Percentiles rank a stretch among this genome's conserved stretches.
Conservation (phyloP, 495 filamentous ascomycete species). For the Penicillium lagena region DNA sequence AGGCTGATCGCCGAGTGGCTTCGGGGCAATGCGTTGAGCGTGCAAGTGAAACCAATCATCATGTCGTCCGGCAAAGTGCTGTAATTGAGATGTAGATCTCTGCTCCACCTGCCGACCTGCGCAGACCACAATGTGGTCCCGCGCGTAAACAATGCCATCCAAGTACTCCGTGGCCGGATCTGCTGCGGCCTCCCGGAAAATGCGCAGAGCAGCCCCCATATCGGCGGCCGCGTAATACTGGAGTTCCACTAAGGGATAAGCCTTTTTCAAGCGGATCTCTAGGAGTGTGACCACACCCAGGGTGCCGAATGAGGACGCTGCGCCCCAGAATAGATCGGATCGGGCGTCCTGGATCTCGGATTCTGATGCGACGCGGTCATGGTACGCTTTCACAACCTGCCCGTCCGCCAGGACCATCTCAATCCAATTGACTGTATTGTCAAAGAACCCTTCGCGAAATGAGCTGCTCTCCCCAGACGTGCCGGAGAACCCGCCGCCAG, state of each 20-base stretch:
- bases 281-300: constrained; percentile 48
- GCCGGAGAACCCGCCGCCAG: constrained; percentile 50
- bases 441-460: constrained; percentile 53
- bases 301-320: constrained; percentile 45
- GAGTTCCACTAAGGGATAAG: constrained; percentile 42
- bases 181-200: constrained; percentile 21
- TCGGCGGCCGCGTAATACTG: constrained; percentile 37
- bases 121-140: constrained; percentile 38
- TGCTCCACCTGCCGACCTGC: constrained; percentile 38
- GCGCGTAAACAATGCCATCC: constrained; percentile 46
- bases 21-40: constrained; percentile 18
- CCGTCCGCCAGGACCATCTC: constrained; percentile 52
- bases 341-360: constrained; percentile 17
- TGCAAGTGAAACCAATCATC: constrained; percentile 60
- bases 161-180: constrained; percentile 44
- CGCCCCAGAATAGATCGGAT: constrained; percentile 46
- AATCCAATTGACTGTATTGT: constrained; percentile 40
- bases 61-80: constrained; percentile 37
- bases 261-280: constrained; percentile 43
- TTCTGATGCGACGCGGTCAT: constrained; percentile 1
- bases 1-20: background rate
- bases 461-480: constrained; percentile 50
- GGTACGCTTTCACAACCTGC: constrained; percentile 30
- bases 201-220: constrained; percentile 32
- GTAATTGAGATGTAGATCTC: constrained; percentile 6